phyloP scores from a whole-genome alignment of 495 filamentous ascomycete genomes.

The Cladorrhinum samala region DNA sequence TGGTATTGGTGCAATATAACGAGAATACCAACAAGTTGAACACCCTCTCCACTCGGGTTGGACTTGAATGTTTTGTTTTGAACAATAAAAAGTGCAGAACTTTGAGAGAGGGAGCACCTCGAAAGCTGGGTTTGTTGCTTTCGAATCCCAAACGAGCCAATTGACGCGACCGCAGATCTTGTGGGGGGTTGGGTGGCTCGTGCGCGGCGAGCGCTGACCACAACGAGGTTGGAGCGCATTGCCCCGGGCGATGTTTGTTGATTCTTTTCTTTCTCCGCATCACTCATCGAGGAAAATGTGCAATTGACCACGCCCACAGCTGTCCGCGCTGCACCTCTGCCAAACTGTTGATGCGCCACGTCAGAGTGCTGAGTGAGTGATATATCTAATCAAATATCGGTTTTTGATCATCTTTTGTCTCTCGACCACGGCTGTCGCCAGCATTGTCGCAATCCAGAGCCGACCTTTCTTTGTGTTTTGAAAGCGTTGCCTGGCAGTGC shows the following conservation, averaged over 20 bases:
- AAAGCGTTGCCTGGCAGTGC: slow-evolving; percentile 12
- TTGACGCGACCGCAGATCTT: slow-evolving; percentile 4
- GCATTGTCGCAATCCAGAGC: slow-evolving; percentile 16
- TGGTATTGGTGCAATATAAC: background rate
- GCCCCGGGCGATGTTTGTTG: slow-evolving; percentile 30
- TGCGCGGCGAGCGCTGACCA: slow-evolving; percentile 18
- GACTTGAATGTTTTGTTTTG: slow-evolving; percentile 3
- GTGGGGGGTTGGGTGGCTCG: slow-evolving; percentile 15
- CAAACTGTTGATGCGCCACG: slow-evolving; percentile 11
- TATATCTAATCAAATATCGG: slow-evolving; percentile 3
- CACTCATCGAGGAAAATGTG: slow-evolving; percentile 16
- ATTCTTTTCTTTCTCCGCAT: slow-evolving; percentile 29
- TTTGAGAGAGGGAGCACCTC: too few species aligned
- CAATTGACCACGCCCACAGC: slow-evolving; percentile 19
- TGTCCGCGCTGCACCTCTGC: slow-evolving; percentile 11
- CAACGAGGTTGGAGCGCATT: slow-evolving; percentile 25
- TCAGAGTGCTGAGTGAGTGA: background rate
- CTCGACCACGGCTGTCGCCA: background rate
- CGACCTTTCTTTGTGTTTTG: slow-evolving; percentile 19
- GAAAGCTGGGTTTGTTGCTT: slow-evolving; percentile 7
- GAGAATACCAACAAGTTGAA: background rate
- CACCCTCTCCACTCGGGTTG: background rate
- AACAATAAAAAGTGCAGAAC: slow-evolving; percentile 2
- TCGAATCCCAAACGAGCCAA: slow-evolving; percentile 20
- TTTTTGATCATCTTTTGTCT: slow-evolving; percentile 9